Conservation (phyloP, 441 rosid genomes). For the Euphorbia celastroides region DNA sequence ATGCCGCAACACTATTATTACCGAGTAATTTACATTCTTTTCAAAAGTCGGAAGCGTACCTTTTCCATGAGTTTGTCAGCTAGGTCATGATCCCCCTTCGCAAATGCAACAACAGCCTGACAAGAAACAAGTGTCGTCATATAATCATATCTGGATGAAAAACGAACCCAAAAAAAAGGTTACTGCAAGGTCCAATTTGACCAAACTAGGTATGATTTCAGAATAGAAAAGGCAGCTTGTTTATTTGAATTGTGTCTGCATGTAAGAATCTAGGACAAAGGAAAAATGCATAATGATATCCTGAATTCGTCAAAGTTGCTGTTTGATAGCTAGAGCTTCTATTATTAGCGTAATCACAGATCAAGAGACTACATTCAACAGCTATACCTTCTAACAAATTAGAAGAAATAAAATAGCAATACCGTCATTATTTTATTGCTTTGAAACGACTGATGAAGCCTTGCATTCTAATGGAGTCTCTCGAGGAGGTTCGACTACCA, state of each 20-base stretch:
- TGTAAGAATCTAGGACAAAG: not conserved
- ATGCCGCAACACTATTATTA: not conserved
- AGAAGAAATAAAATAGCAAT: constrained; percentile 2
- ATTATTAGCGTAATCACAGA: not conserved
- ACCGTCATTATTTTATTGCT: constrained; percentile 28
- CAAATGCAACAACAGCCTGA: constrained; percentile 54
- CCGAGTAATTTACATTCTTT: not conserved
- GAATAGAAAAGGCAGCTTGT: not conserved
- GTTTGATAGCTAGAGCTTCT: constrained; percentile 4
- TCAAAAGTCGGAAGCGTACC: constrained; percentile 27
- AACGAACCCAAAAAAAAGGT: not conserved
- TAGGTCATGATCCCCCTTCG: constrained; percentile 33
- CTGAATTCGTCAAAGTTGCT: not conserved
- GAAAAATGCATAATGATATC: not conserved
- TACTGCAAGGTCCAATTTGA: too few species aligned
- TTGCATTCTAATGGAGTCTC: constrained; percentile 23
- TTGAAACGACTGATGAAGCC: constrained; percentile 12
- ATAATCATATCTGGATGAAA: constrained; percentile 6
- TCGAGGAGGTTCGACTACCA: constrained; percentile 29
- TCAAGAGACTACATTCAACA: constrained; percentile 4
- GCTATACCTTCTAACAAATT: constrained; percentile 10
- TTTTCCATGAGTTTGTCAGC: constrained; percentile 40
- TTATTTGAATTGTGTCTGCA: not conserved
- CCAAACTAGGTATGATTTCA: too few species aligned
- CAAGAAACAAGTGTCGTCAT: constrained; percentile 11